Conservation (phyloP, 1,284 basidiomycete genomes). For the Sphagnurus paluster region DNA sequence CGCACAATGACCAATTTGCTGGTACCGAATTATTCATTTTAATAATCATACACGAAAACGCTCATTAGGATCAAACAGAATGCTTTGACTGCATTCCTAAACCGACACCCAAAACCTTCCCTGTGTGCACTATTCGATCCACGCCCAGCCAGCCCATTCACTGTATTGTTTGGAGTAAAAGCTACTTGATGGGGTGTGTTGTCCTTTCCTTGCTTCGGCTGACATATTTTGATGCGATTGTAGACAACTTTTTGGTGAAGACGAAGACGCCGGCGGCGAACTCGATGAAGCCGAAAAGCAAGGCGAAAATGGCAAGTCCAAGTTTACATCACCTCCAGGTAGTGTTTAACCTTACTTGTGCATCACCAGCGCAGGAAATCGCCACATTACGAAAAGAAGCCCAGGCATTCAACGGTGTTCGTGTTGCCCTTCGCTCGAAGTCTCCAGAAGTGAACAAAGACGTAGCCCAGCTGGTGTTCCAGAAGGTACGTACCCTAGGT, state of each 20-base stretch:
- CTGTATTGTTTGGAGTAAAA: constrained; percentile 99
- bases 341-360: neutral
- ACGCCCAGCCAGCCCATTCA: constrained; percentile 98
- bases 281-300: constrained; percentile 85
- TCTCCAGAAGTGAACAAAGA: constrained; percentile 37
- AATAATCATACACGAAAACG: no score
- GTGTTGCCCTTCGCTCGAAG: constrained; percentile 57
- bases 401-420: constrained; percentile 82
- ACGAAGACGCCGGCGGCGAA: constrained; percentile 77
- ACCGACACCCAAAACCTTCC: constrained; percentile 90
- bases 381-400: constrained; percentile 88
- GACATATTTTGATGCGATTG: neutral
- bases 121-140: constrained; percentile 97
- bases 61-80: constrained; percentile 72
- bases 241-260: constrained; percentile 94
- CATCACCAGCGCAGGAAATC: constrained; percentile 84
- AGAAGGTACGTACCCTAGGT: constrained; percentile 61
- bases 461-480: constrained; percentile 76
- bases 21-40: no score
- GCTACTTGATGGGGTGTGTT: constrained; percentile 92
- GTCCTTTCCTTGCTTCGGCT: neutral
- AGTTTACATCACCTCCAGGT: neutral
- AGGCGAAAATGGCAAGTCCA: constrained; percentile 77
- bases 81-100: constrained; percentile 94
- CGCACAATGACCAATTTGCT: no score